A percentile compares a stretch with the other conserved stretches of the same genome.
These are phyloP conservation scores for Porodaedalea pini DNA, from an alignment of 1,284 basidiomycete species.

Conservation along the genomic window DNA sequence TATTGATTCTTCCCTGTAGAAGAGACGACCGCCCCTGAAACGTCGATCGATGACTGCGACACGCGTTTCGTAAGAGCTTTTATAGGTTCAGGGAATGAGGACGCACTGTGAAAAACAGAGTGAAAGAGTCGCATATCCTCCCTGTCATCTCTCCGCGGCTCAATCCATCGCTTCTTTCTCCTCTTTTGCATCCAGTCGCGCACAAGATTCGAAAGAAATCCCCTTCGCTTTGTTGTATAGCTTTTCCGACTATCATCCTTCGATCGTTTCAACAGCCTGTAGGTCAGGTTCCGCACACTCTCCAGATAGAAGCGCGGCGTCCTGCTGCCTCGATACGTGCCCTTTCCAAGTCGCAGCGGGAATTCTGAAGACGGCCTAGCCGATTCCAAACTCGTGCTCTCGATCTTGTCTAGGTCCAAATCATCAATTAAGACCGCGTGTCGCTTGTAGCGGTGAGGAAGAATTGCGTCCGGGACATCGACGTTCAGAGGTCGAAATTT, in stretches of 20 bases:
- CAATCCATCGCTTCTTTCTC: constrained; percentile 2
- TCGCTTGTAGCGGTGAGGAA: background rate
- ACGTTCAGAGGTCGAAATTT: background rate
- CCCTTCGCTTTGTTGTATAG: background rate
- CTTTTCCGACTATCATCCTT: background rate
- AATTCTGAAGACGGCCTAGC: background rate
- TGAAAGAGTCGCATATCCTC: background rate
- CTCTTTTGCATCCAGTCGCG: background rate
- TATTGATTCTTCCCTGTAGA: background rate
- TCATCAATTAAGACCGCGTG: background rate
- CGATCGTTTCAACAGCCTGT: background rate
- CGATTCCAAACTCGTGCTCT: background rate
- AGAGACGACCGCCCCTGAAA: background rate
- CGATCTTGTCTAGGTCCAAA: background rate
- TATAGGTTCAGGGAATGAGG: background rate
- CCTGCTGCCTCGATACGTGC: background rate
- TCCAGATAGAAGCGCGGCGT: background rate
- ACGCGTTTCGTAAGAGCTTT: background rate
- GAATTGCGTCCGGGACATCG: background rate
- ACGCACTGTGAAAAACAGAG: background rate
- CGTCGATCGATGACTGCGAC: background rate
- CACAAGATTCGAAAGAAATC: background rate
- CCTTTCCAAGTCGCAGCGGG: background rate
- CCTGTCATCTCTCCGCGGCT: background rate
- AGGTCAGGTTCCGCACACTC: background rate